These are phyloP conservation scores for Bipolaris bicolor DNA, from an alignment of 2,329 filamentous ascomycete genomes.

Conservation along the genomic window DNA sequence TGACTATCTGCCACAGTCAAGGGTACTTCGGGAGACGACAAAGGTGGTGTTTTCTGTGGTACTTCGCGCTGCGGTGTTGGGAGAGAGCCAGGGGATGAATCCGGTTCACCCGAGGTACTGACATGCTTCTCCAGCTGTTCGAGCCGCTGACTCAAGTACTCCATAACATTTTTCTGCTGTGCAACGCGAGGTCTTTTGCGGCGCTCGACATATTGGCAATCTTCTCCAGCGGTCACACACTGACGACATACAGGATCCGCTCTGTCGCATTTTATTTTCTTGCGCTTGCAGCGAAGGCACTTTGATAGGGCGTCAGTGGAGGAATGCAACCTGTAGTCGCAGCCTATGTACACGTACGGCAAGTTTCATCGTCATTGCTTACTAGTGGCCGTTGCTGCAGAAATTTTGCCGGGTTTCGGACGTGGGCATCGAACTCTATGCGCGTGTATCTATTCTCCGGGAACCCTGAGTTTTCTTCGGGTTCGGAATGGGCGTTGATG, in stretches of 20 bases:
- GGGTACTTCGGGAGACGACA: slow-evolving; percentile 22
- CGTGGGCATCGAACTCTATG: not conserved
- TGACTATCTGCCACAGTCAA: slow-evolving; percentile 25
- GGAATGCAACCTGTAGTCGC: not conserved
- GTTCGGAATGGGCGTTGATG: not conserved
- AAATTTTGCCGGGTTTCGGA: not conserved
- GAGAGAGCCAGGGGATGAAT: slow-evolving; percentile 8
- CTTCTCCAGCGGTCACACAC: slow-evolving; percentile 29
- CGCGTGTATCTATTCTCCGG: not conserved
- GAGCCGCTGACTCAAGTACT: slow-evolving; percentile 30
- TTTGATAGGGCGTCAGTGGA: slow-evolving; percentile 8
- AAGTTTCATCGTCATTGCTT: slow-evolving; percentile 19
- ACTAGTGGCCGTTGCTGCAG: not conserved
- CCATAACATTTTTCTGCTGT: slow-evolving; percentile 30
- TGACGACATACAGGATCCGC: slow-evolving; percentile 33
- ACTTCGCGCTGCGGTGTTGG: slow-evolving; percentile 1
- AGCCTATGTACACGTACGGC: slow-evolving; percentile 18
- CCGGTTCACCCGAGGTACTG: not conserved
- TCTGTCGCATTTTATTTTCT: slow-evolving; percentile 42
- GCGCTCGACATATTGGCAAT: slow-evolving; percentile 40
- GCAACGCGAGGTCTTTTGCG: slow-evolving; percentile 32
- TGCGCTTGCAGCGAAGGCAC: slow-evolving; percentile 31
- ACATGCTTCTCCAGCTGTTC: slow-evolving; percentile 37
- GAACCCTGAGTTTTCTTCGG: not conserved
- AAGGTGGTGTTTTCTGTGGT: slow-evolving; percentile 2